Base-by-base conservation (phyloP, 495 filamentous ascomycete genomes). In the Collariella sp. region DNA sequence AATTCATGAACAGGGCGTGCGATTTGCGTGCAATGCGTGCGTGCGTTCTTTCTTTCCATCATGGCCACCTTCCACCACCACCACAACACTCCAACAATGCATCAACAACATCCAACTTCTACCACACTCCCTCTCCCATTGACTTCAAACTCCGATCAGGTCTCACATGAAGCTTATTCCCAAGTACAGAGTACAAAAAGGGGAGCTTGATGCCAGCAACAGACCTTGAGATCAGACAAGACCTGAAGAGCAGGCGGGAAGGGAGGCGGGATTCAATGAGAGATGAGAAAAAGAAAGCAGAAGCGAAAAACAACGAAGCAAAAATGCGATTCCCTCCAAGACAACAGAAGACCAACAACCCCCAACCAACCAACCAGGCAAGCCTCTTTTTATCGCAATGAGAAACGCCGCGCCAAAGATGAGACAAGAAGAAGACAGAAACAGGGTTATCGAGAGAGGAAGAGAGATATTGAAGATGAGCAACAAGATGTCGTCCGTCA, bases 391-490 rank as follows among this genome's bases (percentile, higher is more conserved):
- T 33, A 19, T 36, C 23, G 40, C 54, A 36, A 13, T 33, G 23
- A 40, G 41, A 47, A 54, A 57, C 54, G 54, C 54, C 54, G 29
- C 49, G 54, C 53, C 54, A 20, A 29, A 50, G 24, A 50, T 38
- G 42, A 29, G 16, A 44, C 31, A 52, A 33, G 20, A 55, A 54
- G 43, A 52, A 24, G 12, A 16, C 26, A 11, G 36, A 43, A 15
- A 18, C 16, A 26, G 18, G 31, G 48, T 31, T 31, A 38, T 23
- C 33, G n/a, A n/a, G n/a, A n/a, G 3, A 38, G 23, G 38, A 51
- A 38, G 50, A 40, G 45, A 52, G 20, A 57, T 22, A 16, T n/a
- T n/a, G 10, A 7, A 11, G 16, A 20, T 44, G 18, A 22, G 19
- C 1, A 42, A 42, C 5, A 42, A 53, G 5, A 46, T 41, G 34